phyloP scores from a whole-genome alignment of 129 eudicot species.

The Mikania micrantha region DNA sequence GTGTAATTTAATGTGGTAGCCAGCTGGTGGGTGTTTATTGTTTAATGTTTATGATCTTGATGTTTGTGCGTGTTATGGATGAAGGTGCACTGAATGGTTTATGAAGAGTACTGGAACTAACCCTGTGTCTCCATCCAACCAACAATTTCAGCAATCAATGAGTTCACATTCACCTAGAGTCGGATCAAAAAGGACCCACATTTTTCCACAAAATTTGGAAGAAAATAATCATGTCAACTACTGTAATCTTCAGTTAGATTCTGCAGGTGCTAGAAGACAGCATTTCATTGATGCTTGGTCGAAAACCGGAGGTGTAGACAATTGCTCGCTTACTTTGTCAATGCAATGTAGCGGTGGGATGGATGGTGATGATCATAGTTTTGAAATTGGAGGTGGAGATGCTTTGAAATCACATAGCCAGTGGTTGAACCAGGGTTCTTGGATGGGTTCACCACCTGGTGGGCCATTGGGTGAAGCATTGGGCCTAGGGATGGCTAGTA shows the following conservation, averaged over 20 bases:
- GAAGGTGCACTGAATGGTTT: conserved; percentile 43
- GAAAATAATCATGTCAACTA: conserved; percentile 12
- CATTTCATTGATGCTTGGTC: conserved; percentile 66
- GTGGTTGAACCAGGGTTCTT: conserved; percentile 40
- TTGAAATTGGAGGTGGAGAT: conserved; percentile 12
- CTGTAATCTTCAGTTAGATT: conserved; percentile 7
- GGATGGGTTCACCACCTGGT: conserved; percentile 62
- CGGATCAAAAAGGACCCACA: conserved; percentile 33
- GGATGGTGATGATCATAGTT: conserved; percentile 12
- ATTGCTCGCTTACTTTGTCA: conserved; percentile 46
- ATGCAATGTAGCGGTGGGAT: conserved; percentile 43
- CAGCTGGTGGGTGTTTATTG: too few species aligned
- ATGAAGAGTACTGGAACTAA: conserved; percentile 27
- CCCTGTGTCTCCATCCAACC: conserved; percentile 27
- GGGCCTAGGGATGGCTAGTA: conserved; percentile 49
- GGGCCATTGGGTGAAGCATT: conserved; percentile 83
- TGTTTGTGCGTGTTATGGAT: conserved; percentile 11
- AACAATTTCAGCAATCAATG: conserved; percentile 31
- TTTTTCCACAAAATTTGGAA: conserved; percentile 17
- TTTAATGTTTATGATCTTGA: conserved; percentile 3
- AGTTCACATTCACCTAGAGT: conserved; percentile 26
- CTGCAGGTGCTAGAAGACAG: conserved; percentile 35
- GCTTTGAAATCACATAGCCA: conserved; percentile 19
- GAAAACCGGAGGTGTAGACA: conserved; percentile 33
- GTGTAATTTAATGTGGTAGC: too few species aligned